Evolutionary conservation across 371 early-diverging fungal genomes (phyloP).

Genomic region (Parasitella parasitica): DNA sequence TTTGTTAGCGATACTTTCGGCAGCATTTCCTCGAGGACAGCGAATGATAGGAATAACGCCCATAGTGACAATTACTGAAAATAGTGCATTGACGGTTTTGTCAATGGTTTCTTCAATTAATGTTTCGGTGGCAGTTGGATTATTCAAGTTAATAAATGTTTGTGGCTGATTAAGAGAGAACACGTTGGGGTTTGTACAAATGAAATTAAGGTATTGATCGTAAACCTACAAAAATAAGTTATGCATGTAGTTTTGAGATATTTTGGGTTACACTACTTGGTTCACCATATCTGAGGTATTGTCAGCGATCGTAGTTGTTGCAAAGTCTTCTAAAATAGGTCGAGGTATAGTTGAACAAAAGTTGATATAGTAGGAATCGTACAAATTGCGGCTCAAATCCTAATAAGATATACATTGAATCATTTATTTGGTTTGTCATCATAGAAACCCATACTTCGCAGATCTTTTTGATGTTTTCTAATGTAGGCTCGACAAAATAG

Average conservation of each 20-base stretch:
- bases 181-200: constrained; percentile 90
- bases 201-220: constrained; percentile 96
- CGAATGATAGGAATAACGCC: constrained; percentile 90
- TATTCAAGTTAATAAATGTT: constrained; percentile 80
- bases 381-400: constrained; percentile 91
- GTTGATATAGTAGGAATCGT: constrained; percentile 95
- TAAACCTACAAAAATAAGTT: constrained; percentile 69
- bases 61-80: constrained; percentile 93
- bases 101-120: constrained; percentile 79
- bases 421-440: neutral
- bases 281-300: constrained; percentile 75
- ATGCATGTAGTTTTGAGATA: too few species aligned
- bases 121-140: constrained; percentile 76
- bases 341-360: constrained; percentile 90
- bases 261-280: constrained; percentile 51
- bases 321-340: constrained; percentile 92
- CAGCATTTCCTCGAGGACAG: constrained; percentile 88
- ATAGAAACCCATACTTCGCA: constrained; percentile 57
- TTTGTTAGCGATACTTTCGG: constrained; percentile 90
- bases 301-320: constrained; percentile 71
- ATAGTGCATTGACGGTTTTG: constrained; percentile 76
- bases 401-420: constrained; percentile 15
- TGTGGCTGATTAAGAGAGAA: constrained; percentile 91
- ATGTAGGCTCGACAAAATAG: constrained; percentile 94
- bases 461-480: constrained; percentile 80